Conservation (phyloP, 305 asterid genomes). For the Ruellia speciosa region DNA sequence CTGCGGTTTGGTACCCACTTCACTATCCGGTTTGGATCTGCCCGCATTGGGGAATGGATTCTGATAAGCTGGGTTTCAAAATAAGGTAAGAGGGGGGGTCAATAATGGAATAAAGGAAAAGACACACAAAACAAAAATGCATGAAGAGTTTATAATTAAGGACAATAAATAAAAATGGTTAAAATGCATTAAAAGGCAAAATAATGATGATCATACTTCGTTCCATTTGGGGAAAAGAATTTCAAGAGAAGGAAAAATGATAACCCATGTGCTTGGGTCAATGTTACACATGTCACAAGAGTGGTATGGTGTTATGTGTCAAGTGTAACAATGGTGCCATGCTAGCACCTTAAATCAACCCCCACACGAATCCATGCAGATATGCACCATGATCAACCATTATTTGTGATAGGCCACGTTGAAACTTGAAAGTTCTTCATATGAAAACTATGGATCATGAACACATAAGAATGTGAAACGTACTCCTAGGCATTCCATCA, state of each 20-base stretch:
- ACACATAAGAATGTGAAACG: constrained; percentile 23
- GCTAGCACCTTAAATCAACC: not conserved
- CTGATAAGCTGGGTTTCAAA: constrained; percentile 50
- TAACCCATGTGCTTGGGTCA: too few relatives aligned
- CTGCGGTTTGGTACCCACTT: constrained; percentile 74
- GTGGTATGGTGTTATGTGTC: not conserved
- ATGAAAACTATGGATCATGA: not conserved
- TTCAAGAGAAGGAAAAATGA: too few relatives aligned
- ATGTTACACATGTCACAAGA: not conserved
- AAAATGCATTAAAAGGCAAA: too few relatives aligned
- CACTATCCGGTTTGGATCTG: constrained; percentile 75
- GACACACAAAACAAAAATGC: too few relatives aligned
- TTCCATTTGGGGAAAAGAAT: too few relatives aligned
- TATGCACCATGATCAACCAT: not conserved
- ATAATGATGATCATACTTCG: too few relatives aligned
- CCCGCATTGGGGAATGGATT: constrained; percentile 96
- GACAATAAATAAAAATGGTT: too few relatives aligned
- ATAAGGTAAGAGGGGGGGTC: not conserved
- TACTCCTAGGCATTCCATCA: constrained; percentile 98
- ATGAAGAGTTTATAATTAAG: too few relatives aligned
- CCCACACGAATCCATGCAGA: too few relatives aligned
- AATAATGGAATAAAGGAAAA: not conserved
- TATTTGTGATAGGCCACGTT: not conserved
- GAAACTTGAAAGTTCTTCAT: not conserved
- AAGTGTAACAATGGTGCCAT: not conserved